Percentiles rank a stretch among this genome's conserved stretches.
phyloP scores from a whole-genome alignment of 768 basidiomycete species.

The Auricularia sp. region DNA sequence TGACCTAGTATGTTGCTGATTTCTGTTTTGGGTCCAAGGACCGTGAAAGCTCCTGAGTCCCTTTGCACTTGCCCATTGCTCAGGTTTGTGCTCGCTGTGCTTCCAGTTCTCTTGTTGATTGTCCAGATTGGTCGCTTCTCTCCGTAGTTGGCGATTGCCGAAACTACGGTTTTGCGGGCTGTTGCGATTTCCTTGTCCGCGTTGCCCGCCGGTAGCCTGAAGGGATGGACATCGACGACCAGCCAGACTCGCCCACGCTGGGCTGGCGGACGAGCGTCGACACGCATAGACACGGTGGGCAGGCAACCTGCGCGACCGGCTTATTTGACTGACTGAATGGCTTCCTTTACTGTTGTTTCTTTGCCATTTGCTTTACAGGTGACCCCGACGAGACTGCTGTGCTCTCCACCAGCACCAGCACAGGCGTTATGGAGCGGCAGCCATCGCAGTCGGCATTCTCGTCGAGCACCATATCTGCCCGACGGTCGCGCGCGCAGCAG shows the following conservation, averaged over 20 bases:
- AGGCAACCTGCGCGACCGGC: not conserved
- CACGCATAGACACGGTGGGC: no score
- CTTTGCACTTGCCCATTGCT: no score
- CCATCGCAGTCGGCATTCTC: not conserved
- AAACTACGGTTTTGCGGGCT: not conserved
- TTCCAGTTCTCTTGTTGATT: no score
- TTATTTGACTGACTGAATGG: not conserved
- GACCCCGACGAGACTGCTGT: not conserved
- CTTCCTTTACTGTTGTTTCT: not conserved
- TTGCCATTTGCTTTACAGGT: not conserved
- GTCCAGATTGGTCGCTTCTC: no score
- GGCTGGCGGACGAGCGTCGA: conserved; percentile 1
- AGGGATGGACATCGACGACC: not conserved
- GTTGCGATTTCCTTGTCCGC: not conserved
- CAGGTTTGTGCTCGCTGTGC: no score
- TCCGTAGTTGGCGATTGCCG: not conserved
- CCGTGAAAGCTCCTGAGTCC: no score
- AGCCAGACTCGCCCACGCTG: not conserved
- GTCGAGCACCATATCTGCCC: not conserved
- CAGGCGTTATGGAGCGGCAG: not conserved
- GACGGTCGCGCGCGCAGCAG: not conserved
- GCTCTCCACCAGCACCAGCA: not conserved
- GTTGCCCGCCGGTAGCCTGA: not conserved
- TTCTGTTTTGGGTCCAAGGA: no score
- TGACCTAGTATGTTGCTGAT: no score